These are phyloP conservation scores for Thielaviopsis cerberus DNA, from an alignment of 2,329 filamentous ascomycete genomes.

Conservation along the genomic window DNA sequence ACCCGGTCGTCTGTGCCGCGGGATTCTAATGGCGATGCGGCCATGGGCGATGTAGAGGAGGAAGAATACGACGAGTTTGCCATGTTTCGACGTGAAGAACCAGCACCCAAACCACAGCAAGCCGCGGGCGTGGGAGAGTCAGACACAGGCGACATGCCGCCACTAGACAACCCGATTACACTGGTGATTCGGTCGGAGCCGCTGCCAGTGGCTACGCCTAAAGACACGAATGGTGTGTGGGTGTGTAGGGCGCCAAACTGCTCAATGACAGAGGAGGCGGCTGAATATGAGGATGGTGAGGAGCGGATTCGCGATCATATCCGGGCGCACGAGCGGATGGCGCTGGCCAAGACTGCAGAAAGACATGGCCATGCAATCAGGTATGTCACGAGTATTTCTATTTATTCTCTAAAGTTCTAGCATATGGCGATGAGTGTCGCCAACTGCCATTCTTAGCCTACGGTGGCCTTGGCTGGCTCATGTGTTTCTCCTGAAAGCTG, in stretches of 20 bases:
- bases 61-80: conserved; percentile 4
- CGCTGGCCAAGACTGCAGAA: not conserved
- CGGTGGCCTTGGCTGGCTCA: too few relatives aligned
- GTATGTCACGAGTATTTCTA: not conserved
- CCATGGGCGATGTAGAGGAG: not conserved
- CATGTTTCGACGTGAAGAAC: conserved; percentile 2
- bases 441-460: too few relatives aligned
- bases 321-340: not conserved
- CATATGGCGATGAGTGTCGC: not conserved
- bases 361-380: not conserved
- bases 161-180: not conserved
- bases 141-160: not conserved
- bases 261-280: conserved; percentile 41
- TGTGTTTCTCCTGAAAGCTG: too few relatives aligned
- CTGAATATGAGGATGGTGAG: conserved; percentile 36
- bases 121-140: not conserved
- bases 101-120: not conserved
- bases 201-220: conserved; percentile 29
- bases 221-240: conserved; percentile 46
- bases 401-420: not conserved
- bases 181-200: conserved; percentile 31
- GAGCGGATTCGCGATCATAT: conserved; percentile 41
- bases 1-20: not conserved
- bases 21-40: not conserved
- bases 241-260: conserved; percentile 47